Conservation (phyloP, 2,329 filamentous ascomycete genomes). For the Aspergillus piperis region DNA sequence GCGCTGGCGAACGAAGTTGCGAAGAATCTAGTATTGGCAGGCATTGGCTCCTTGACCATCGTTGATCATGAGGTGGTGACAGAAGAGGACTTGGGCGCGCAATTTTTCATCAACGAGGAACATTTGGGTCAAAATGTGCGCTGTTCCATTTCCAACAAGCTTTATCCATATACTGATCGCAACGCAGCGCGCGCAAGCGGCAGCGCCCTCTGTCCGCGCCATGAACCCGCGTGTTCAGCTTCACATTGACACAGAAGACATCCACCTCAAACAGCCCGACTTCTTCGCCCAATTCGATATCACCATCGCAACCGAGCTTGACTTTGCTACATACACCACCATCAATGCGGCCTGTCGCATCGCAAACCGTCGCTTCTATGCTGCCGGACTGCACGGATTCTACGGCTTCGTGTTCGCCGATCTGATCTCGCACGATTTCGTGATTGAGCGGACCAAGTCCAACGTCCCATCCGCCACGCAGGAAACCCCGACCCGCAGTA, state of each 20-base stretch:
- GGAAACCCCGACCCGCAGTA: constrained; percentile 76
- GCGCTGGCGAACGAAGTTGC: constrained; percentile 91
- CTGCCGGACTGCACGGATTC: constrained; percentile 80
- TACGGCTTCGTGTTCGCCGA: constrained; percentile 97
- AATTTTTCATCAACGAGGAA: constrained; percentile 77
- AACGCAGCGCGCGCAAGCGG: constrained; percentile 71
- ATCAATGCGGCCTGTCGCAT: constrained; percentile 87
- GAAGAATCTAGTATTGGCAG: constrained; percentile 94
- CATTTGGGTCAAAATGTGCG: constrained; percentile 72
- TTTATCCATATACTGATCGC: constrained; percentile 10
- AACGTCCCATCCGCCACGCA: constrained; percentile 66
- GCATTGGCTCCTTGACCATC: constrained; percentile 86
- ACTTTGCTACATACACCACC: constrained; percentile 69
- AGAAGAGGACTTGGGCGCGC: constrained; percentile 76
- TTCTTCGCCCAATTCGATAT: constrained; percentile 82
- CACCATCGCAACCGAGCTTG: constrained; percentile 85
- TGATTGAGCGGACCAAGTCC: constrained; percentile 79
- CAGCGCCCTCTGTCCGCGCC: constrained; percentile 73
- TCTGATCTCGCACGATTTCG: constrained; percentile 84
- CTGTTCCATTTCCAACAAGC: constrained; percentile 19
- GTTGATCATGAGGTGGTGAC: constrained; percentile 75
- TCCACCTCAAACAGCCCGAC: constrained; percentile 66
- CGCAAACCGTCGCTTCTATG: constrained; percentile 80
- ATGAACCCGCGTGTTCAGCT: constrained; percentile 88
- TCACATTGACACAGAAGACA: constrained; percentile 66